Base-by-base conservation (phyloP, 768 basidiomycete genomes). In the Calvatia gigantea region DNA sequence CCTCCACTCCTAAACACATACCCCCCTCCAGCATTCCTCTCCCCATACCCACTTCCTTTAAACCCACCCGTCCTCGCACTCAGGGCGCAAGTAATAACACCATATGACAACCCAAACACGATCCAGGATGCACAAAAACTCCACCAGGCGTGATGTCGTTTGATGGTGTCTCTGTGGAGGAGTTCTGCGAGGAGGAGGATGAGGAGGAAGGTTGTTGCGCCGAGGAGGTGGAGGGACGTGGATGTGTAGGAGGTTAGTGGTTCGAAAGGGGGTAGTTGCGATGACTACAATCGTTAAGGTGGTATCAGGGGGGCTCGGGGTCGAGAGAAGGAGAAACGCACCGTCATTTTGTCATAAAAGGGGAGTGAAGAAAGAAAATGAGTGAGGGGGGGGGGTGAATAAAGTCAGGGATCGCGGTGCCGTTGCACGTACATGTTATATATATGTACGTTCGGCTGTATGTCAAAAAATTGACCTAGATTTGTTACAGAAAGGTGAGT, bases 41-140 rank as follows among this genome's bases (percentile, higher is more conserved):
- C 32, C 49, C 49, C 38, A 7, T 15, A 28, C 23, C 23, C n/a
- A 21, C 29, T 32, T n/a, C n/a, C n/a, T n/a, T n/a, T n/a, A n/a
- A n/a, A n/a, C n/a, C n/a, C 46, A 33, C 21, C 39, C 17, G 19
- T 29, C 5, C 2, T 8, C 27, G 8, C 25, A n/a, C 39, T 19
- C 6, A 17, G 25, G 41, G 25, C 41, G 12, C 41, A 42, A 2
- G 21, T 29, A 45, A 37, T 21, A 19, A 21, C 52, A 3, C 43
- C 31, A 35, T 54, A 54, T 32, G 52, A 54, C 9, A 29, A 46
- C 2, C 52, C 52, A 37, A 54, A 54, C 7, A 54, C 32, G 15
- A 54, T 37, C 42, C 42, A 54, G 0, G 43, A 33, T 1, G 46
- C 43, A 29, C 52, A 54, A 37, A 54, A 54, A 29, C 52, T 45